Percentiles rank a stretch among this genome's conserved stretches.
phyloP scores from a whole-genome alignment of 2,329 filamentous ascomycete species.

The Sordariomycetes sp. region DNA sequence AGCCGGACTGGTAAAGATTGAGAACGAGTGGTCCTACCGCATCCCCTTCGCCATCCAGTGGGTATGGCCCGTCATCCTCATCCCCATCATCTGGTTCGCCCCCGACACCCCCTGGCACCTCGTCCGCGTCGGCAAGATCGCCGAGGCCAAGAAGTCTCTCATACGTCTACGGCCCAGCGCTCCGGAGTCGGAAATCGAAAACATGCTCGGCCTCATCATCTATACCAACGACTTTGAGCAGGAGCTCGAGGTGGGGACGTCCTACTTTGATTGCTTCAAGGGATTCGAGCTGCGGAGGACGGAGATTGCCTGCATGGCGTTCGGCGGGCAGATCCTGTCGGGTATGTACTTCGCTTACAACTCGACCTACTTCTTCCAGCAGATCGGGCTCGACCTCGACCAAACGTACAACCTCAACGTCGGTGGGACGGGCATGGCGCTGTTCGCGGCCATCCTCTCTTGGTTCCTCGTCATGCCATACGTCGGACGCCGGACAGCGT shows the following conservation, averaged over 20 bases:
- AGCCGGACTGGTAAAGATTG: slow-evolving; percentile 48
- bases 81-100: slow-evolving; percentile 53
- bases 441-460: slow-evolving; percentile 67
- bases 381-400: slow-evolving; percentile 38
- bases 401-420: slow-evolving; percentile 47
- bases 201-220: slow-evolving; percentile 84
- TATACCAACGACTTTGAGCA: slow-evolving; percentile 75
- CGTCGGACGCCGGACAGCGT: slow-evolving; percentile 63
- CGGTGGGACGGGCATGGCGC: slow-evolving; percentile 58
- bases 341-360: slow-evolving; percentile 54
- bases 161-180: slow-evolving; percentile 48
- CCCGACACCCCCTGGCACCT: slow-evolving; percentile 66
- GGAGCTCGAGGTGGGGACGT: slow-evolving; percentile 58
- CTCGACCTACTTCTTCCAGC: slow-evolving; percentile 49
- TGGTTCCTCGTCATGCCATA: slow-evolving; percentile 70
- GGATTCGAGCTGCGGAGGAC: slow-evolving; percentile 68
- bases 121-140: slow-evolving; percentile 48
- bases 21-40: slow-evolving; percentile 56
- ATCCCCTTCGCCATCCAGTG: slow-evolving; percentile 64
- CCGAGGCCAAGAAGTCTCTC: slow-evolving; percentile 53
- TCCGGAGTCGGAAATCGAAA: slow-evolving; percentile 64
- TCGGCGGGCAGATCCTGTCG: slow-evolving; percentile 50
- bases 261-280: slow-evolving; percentile 73
- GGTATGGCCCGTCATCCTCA: slow-evolving; percentile 61
- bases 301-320: slow-evolving; percentile 51